These are phyloP conservation scores for Neodidymelliopsis sp. DNA, from an alignment of 2,329 filamentous ascomycete species.

Conservation along the genomic window DNA sequence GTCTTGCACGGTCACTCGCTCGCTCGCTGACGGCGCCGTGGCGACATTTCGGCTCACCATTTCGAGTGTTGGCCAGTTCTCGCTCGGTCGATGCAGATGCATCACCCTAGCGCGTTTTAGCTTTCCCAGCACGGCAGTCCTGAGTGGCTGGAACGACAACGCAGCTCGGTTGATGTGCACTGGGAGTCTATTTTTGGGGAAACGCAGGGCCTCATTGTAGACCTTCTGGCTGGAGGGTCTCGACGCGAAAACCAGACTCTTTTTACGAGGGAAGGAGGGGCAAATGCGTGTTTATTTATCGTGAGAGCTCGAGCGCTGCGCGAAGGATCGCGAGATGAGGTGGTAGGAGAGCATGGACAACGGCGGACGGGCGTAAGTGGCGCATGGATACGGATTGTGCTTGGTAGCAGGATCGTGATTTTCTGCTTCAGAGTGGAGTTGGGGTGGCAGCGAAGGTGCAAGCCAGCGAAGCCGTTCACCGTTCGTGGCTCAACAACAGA, in stretches of 20 bases:
- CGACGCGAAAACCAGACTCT: no score
- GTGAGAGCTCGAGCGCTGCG: no score
- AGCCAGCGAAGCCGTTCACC: conserved; percentile 1
- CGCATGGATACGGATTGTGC: background rate
- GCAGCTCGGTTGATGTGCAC: conserved; percentile 15
- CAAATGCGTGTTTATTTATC: no score
- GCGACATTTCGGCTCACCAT: background rate
- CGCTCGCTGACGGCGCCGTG: background rate
- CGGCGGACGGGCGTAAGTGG: background rate
- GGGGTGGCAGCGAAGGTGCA: background rate
- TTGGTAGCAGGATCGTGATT: background rate
- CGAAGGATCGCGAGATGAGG: conserved; percentile 3
- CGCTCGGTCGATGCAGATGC: background rate
- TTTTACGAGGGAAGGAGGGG: no score
- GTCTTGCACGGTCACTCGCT: background rate
- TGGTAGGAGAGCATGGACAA: background rate
- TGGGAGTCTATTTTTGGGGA: conserved; percentile 14
- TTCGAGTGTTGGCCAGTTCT: no score
- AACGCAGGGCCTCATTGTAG: conserved; percentile 1
- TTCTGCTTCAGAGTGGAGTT: background rate
- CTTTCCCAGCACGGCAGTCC: background rate
- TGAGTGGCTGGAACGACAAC: background rate
- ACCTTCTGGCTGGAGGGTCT: no score
- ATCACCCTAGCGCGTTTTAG: background rate
- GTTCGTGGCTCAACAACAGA: conserved; percentile 18